A percentile compares a stretch with the other conserved stretches of the same genome.
These are phyloP conservation scores for Auxenochlorella pyrenoidosa DNA, from an alignment of 139 green algal genomes.

Conservation along the genomic window DNA sequence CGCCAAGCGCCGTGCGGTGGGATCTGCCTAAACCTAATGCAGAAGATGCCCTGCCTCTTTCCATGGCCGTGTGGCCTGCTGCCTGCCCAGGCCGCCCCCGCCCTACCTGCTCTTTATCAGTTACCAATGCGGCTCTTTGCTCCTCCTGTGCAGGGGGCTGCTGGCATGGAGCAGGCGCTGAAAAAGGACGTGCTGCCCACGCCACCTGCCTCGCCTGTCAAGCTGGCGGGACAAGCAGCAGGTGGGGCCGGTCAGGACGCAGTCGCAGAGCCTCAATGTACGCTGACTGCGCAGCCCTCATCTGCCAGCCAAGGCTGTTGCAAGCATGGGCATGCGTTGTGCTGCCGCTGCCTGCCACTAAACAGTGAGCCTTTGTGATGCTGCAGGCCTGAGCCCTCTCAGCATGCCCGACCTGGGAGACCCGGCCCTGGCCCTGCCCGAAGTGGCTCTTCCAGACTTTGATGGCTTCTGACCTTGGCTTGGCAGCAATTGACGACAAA, in stretches of 20 bases:
- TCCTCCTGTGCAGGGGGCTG: not conserved
- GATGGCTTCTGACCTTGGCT: not conserved
- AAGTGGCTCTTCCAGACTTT: conserved; percentile 3
- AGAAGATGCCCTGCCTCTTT: no score
- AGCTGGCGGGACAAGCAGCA: not conserved
- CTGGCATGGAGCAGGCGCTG: not conserved
- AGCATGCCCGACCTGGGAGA: not conserved
- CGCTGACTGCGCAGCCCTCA: no score
- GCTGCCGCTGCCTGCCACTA: not conserved
- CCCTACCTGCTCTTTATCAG: not conserved
- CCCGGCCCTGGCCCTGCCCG: not conserved
- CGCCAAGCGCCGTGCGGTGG: no score
- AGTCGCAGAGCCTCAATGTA: not conserved
- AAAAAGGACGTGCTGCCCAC: conserved; percentile 21
- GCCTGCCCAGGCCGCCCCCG: not conserved
- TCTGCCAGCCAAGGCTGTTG: not conserved
- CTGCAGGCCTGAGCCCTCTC: not conserved
- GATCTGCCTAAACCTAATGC: no score
- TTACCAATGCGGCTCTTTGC: not conserved
- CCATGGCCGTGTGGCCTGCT: not conserved
- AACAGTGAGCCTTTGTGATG: no score
- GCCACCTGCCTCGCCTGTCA: conserved; percentile 18
- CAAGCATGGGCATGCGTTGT: not conserved
- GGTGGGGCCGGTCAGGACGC: not conserved
- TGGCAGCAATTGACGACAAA: no score